These are phyloP conservation scores for Teratosphaeria pseudoeucalypti DNA, from an alignment of 2,329 filamentous ascomycete genomes.

Conservation along the genomic window DNA sequence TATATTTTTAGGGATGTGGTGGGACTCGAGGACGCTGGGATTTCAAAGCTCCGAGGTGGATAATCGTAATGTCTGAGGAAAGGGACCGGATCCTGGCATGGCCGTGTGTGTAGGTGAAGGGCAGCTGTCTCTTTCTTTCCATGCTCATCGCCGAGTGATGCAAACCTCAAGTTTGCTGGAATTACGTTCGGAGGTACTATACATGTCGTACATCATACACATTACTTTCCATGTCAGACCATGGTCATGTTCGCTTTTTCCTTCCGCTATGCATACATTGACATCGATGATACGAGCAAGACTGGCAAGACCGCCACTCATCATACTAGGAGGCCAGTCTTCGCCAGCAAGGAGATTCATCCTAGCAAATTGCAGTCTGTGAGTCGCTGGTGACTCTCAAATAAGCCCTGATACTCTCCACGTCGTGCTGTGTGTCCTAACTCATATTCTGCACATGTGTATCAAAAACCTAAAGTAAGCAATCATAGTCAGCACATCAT, in stretches of 20 bases:
- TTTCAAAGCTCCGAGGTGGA: background rate
- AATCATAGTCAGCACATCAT: background rate
- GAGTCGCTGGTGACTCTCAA: background rate
- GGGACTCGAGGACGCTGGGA: background rate
- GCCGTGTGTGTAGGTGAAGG: too few species aligned
- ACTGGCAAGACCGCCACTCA: background rate
- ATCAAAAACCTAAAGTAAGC: conserved; percentile 51
- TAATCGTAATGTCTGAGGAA: background rate
- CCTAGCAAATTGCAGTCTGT: background rate
- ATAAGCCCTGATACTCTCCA: background rate
- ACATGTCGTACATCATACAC: background rate
- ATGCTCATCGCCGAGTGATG: too few species aligned
- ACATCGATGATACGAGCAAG: background rate
- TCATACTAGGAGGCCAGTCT: too few species aligned
- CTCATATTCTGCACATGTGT: conserved; percentile 16
- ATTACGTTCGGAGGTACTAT: too few species aligned
- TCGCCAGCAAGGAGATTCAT: too few species aligned
- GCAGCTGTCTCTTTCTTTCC: too few species aligned
- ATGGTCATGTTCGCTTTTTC: background rate
- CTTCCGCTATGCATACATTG: background rate
- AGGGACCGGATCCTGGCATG: background rate
- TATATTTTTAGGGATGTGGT: background rate
- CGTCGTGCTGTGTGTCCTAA: conserved; percentile 1
- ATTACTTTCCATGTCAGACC: background rate
- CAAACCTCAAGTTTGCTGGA: too few species aligned